phyloP scores from a whole-genome alignment of 2,329 filamentous ascomycete genomes.

The Fusarium transvaalense region DNA sequence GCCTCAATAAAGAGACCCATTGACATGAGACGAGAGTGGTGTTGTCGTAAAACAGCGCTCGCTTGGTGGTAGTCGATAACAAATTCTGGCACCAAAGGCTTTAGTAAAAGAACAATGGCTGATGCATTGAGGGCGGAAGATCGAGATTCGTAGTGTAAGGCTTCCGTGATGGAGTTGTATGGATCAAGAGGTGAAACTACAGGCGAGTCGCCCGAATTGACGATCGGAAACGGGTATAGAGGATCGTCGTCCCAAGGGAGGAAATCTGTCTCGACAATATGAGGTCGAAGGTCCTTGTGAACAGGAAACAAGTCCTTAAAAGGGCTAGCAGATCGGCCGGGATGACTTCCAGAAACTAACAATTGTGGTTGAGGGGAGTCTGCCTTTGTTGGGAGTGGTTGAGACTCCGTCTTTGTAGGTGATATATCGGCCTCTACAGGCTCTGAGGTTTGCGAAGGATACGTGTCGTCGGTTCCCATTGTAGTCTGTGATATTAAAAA shows the following conservation, averaged over 20 bases:
- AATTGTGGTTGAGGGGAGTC: slow-evolving; percentile 22
- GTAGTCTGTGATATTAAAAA: slow-evolving; percentile 64
- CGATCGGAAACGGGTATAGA: slow-evolving; percentile 62
- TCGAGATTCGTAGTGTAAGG: slow-evolving; percentile 67
- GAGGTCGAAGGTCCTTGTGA: slow-evolving; percentile 56
- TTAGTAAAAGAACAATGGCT: slow-evolving; percentile 70
- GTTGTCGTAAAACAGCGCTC: slow-evolving; percentile 68
- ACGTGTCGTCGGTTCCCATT: slow-evolving; percentile 52
- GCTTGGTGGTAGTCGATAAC: slow-evolving; percentile 69
- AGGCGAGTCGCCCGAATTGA: slow-evolving; percentile 28
- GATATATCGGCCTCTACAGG: slow-evolving; percentile 43
- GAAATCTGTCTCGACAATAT: slow-evolving; percentile 69
- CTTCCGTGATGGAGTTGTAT: slow-evolving; percentile 64
- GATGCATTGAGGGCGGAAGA: slow-evolving; percentile 70
- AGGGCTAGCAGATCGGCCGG: slow-evolving; percentile 42
- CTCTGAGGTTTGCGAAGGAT: slow-evolving; percentile 51
- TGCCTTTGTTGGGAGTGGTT: slow-evolving; percentile 8
- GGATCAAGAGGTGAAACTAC: slow-evolving; percentile 64
- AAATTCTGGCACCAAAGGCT: slow-evolving; percentile 66
- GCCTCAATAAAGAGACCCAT: slow-evolving; percentile 73
- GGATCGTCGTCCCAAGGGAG: slow-evolving; percentile 70
- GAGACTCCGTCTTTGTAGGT: slow-evolving; percentile 23
- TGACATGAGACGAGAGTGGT: slow-evolving; percentile 69
- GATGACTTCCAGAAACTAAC: slow-evolving; percentile 35
- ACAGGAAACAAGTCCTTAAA: slow-evolving; percentile 47